Conservation (phyloP, 139 green algal species). For the Auxenochlorella pyrenoidosa region DNA sequence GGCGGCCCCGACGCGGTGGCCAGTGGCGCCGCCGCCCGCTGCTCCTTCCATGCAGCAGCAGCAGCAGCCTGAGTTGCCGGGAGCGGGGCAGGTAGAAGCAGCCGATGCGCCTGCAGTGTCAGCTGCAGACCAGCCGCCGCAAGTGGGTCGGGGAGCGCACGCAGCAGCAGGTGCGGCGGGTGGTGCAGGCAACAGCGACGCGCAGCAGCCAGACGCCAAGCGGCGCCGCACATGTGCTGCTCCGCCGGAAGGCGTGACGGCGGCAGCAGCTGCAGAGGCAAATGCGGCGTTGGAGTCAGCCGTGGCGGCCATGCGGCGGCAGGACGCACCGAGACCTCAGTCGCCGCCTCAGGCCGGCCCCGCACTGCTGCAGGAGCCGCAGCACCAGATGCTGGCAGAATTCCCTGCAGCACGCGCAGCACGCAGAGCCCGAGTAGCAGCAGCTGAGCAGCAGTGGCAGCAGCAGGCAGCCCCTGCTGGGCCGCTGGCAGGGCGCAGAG, state of each 20-base stretch:
- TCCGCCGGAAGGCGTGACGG: background rate
- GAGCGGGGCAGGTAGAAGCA: too few species aligned
- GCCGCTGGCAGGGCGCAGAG: background rate
- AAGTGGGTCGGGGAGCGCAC: background rate
- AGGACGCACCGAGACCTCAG: background rate
- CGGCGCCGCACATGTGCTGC: background rate
- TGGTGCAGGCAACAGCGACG: background rate
- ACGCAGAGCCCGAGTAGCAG: background rate
- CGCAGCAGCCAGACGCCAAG: background rate
- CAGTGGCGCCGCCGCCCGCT: background rate
- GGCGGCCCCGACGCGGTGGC: background rate
- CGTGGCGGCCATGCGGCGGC: background rate
- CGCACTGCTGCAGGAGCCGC: background rate
- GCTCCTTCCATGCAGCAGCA: background rate
- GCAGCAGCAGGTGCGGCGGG: background rate
- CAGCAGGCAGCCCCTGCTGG: background rate
- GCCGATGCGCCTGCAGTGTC: too few species aligned
- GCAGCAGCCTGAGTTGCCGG: background rate
- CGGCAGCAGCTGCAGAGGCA: background rate
- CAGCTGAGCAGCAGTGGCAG: conserved; percentile 11
- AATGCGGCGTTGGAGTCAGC: background rate
- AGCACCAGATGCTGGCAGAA: background rate
- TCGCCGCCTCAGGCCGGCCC: background rate
- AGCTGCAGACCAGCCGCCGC: too few species aligned
- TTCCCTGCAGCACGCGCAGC: background rate